A percentile compares a stretch with the other conserved stretches of the same genome.
Conservation (phyloP, 2,329 filamentous ascomycete genomes). For the Xylaria sp. region DNA sequence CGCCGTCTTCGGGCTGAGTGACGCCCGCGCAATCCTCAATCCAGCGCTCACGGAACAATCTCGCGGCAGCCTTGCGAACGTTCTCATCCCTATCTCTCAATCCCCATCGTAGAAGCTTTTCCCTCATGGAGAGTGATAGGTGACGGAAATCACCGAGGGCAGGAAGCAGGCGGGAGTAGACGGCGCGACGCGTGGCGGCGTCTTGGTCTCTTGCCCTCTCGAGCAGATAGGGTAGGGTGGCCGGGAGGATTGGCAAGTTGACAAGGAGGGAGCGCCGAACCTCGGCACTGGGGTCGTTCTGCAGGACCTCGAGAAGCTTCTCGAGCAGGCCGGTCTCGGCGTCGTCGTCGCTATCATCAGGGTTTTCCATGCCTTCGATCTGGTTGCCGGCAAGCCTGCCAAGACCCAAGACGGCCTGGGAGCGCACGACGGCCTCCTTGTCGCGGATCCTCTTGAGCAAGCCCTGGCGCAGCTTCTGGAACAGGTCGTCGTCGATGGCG, state of each 20-base stretch:
- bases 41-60: conserved; percentile 95
- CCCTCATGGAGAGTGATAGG: conserved; percentile 90
- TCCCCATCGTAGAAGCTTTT: conserved; percentile 95
- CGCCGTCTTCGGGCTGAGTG: conserved; percentile 67
- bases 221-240: conserved; percentile 85
- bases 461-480: conserved; percentile 81
- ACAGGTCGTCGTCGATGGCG: conserved; percentile 91
- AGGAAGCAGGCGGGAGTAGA: conserved; percentile 89
- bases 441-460: conserved; percentile 89
- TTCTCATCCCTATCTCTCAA: conserved; percentile 93
- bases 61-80: conserved; percentile 89
- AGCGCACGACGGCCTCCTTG: conserved; percentile 91
- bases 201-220: conserved; percentile 93
- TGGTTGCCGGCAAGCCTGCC: conserved; percentile 84
- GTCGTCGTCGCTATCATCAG: conserved; percentile 77
- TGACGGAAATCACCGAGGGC: conserved; percentile 94
- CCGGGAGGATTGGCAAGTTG: conserved; percentile 87
- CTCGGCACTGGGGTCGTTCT: conserved; percentile 94
- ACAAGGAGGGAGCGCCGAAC: conserved; percentile 88
- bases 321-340: conserved; percentile 77
- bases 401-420: conserved; percentile 92
- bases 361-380: conserved; percentile 74
- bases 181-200: conserved; percentile 80
- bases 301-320: conserved; percentile 86
- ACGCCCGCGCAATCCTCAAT: conserved; percentile 90